phyloP scores from a whole-genome alignment of 768 basidiomycete species.

The Collybiopsis luxurians region DNA sequence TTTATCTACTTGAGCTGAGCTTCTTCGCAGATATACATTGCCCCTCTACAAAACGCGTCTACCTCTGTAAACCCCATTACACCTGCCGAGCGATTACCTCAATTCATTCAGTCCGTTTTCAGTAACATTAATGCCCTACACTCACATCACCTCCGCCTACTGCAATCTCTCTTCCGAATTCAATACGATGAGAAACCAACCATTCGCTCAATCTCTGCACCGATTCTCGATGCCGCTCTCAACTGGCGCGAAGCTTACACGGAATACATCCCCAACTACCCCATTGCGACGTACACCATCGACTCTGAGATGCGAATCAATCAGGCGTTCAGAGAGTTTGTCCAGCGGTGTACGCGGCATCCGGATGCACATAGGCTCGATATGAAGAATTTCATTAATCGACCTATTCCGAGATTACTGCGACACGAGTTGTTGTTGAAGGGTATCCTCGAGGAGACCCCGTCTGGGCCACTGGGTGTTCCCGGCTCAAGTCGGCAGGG shows the following conservation, averaged over 20 bases:
- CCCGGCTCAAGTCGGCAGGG: background rate
- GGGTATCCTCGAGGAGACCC: slow-evolving; percentile 74
- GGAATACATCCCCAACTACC: slow-evolving; percentile 89
- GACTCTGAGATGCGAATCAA: slow-evolving; percentile 87
- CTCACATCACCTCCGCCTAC: slow-evolving; percentile 69
- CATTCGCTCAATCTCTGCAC: slow-evolving; percentile 77
- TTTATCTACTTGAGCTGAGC: background rate
- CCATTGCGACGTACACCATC: slow-evolving; percentile 84
- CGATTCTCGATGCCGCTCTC: slow-evolving; percentile 73
- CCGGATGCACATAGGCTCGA: slow-evolving; percentile 80
- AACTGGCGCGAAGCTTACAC: slow-evolving; percentile 93
- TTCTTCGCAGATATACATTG: slow-evolving; percentile 72
- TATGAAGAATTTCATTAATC: slow-evolving; percentile 91
- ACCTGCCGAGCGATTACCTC: slow-evolving; percentile 60
- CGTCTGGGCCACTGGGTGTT: slow-evolving; percentile 39
- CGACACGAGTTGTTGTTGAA: slow-evolving; percentile 87
- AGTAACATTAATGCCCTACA: slow-evolving; percentile 82
- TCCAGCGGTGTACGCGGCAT: slow-evolving; percentile 58
- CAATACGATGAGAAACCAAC: slow-evolving; percentile 86
- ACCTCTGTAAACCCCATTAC: slow-evolving; percentile 84
- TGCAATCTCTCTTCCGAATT: slow-evolving; percentile 80
- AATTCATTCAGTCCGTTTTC: slow-evolving; percentile 85
- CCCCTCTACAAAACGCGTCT: slow-evolving; percentile 65
- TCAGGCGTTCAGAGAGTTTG: slow-evolving; percentile 72
- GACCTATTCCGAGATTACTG: slow-evolving; percentile 85